phyloP scores from a whole-genome alignment of 306 rosid genomes.

The Quercus berberidifolia region DNA sequence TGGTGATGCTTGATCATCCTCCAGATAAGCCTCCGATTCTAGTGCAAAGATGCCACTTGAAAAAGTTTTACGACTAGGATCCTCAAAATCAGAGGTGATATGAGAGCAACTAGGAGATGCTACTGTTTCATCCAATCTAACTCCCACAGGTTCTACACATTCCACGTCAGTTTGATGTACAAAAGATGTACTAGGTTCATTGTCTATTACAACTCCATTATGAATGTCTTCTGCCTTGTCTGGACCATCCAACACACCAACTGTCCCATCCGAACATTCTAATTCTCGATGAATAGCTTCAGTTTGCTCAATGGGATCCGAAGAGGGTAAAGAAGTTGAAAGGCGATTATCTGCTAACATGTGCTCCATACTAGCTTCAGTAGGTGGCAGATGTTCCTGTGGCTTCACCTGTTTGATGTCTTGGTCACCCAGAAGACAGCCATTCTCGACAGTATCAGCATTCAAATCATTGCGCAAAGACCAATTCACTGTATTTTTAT shows the following conservation, averaged over 20 bases:
- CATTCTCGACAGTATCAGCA: constrained; percentile 39
- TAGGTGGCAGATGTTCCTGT: constrained; percentile 31
- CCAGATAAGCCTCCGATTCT: constrained; percentile 42
- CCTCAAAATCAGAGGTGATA: constrained; percentile 61
- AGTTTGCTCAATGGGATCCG: constrained; percentile 23
- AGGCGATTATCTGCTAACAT: constrained; percentile 34
- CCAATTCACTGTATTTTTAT: constrained; percentile 28
- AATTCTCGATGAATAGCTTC: constrained; percentile 20
- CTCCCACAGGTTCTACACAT: constrained; percentile 35
- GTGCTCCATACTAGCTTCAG: constrained; percentile 25
- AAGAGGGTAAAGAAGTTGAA: constrained; percentile 19
- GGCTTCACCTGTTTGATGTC: constrained; percentile 37
- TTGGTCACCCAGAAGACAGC: constrained; percentile 32
- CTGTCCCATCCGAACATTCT: constrained; percentile 40
- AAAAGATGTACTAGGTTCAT: constrained; percentile 33
- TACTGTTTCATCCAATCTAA: constrained; percentile 35
- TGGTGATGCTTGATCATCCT: constrained; percentile 40
- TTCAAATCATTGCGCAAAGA: constrained; percentile 36
- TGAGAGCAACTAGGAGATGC: constrained; percentile 60
- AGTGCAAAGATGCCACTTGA: constrained; percentile 31
- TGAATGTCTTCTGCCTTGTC: constrained; percentile 53
- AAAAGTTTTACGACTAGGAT: constrained; percentile 43
- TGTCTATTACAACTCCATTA: constrained; percentile 51
- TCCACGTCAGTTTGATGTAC: constrained; percentile 40
- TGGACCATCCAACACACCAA: constrained; percentile 41